Conservation (phyloP, 2,329 filamentous ascomycete genomes). For the Calonectria hongkongensis region DNA sequence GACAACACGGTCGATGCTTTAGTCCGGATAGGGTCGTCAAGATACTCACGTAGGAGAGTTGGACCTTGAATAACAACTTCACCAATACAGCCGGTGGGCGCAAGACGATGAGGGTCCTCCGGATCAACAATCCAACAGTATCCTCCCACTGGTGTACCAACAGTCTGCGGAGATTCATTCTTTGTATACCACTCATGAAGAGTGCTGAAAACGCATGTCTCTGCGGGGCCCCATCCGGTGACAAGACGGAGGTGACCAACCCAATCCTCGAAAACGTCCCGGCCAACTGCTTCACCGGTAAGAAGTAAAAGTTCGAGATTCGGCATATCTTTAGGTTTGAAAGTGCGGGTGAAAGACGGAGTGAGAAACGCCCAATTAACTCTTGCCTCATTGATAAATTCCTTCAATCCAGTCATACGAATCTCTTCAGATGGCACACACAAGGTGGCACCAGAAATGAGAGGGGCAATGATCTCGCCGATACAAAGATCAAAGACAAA, state of each 20-base stretch:
- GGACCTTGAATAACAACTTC: constrained; percentile 49
- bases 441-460: constrained; percentile 46
- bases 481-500: constrained; percentile 52
- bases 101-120: constrained; percentile 43
- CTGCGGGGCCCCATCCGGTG: constrained; percentile 52
- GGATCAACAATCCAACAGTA: constrained; percentile 49
- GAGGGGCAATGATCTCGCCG: constrained; percentile 44
- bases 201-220: constrained; percentile 44
- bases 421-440: constrained; percentile 51
- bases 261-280: constrained; percentile 46
- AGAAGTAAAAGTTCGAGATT: constrained; percentile 41
- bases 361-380: constrained; percentile 51
- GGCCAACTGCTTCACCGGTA: constrained; percentile 46
- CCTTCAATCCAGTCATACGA: constrained; percentile 35
- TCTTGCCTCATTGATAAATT: constrained; percentile 38
- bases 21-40: constrained; percentile 47
- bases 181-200: constrained; percentile 4
- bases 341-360: constrained; percentile 48
- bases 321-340: constrained; percentile 40
- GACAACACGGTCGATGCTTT: constrained; percentile 53
- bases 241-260: constrained; percentile 42
- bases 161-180: constrained; percentile 35
- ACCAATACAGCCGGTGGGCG: constrained; percentile 43
- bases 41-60: constrained; percentile 51
- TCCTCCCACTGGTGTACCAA: constrained; percentile 34